Conservation (phyloP, 2,329 filamentous ascomycete species). For the Aspergillus viridinutans region DNA sequence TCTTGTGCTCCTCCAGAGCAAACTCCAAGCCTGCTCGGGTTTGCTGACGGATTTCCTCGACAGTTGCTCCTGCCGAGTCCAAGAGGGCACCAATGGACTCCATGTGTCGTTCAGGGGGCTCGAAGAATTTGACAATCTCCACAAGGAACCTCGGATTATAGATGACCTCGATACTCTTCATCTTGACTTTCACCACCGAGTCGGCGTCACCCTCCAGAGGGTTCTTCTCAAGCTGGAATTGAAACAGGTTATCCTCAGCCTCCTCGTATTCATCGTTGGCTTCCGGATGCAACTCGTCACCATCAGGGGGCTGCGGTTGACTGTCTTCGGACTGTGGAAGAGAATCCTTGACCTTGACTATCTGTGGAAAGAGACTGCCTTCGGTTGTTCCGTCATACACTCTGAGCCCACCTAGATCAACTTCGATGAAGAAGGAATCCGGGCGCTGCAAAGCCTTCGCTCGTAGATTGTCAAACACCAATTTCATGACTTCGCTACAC, state of each 20-base stretch:
- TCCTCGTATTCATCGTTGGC: constrained; percentile 41
- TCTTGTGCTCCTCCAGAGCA: constrained; percentile 95
- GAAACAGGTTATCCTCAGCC: constrained; percentile 76
- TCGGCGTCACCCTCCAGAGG: constrained; percentile 91
- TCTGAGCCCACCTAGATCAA: constrained; percentile 87
- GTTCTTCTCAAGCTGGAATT: constrained; percentile 89
- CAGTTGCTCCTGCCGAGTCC: constrained; percentile 91
- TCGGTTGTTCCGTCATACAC: constrained; percentile 95
- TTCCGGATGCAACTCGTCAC: constrained; percentile 36
- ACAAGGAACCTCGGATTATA: constrained; percentile 95
- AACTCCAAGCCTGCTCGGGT: constrained; percentile 94
- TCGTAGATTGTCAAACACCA: constrained; percentile 92
- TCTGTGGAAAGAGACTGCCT: constrained; percentile 87
- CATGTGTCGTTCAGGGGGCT: constrained; percentile 94
- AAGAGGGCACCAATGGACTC: constrained; percentile 94
- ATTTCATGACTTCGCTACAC: constrained; percentile 73
- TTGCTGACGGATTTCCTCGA: constrained; percentile 91
- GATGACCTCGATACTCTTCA: constrained; percentile 94
- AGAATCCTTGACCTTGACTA: constrained; percentile 90
- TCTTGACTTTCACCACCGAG: constrained; percentile 79
- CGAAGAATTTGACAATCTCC: constrained; percentile 90
- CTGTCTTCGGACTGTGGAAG: constrained; percentile 52
- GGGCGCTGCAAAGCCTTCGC: constrained; percentile 85
- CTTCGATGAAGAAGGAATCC: constrained; percentile 81
- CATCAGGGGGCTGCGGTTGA: constrained; percentile 21